Evolutionary conservation across 1,139 yeast species (phyloP).

Genomic region (Meyerozyma athensensis): DNA sequence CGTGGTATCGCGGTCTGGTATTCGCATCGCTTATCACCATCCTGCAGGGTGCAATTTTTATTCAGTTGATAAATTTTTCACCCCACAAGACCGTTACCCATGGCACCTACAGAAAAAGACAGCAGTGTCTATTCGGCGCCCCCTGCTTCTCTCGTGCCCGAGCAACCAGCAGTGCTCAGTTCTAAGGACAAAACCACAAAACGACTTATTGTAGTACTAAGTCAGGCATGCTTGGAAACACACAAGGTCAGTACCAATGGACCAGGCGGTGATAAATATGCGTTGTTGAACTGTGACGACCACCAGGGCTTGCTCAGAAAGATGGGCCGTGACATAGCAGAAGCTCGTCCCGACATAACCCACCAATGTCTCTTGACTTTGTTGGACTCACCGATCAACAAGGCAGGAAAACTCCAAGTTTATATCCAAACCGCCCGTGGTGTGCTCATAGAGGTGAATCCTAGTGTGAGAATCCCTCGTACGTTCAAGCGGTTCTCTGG

Average conservation of each 20-base stretch:
- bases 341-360: constrained; percentile 96
- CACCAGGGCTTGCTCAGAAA: constrained; percentile 93
- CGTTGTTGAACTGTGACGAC: constrained; percentile 92
- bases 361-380: constrained; percentile 92
- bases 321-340: constrained; percentile 96
- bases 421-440: constrained; percentile 95
- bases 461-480: constrained; percentile 94
- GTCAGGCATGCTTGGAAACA: constrained; percentile 94
- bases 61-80: constrained; percentile 1
- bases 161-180: constrained; percentile 73
- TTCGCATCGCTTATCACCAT: constrained; percentile 2
- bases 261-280: constrained; percentile 87
- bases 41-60: not conserved
- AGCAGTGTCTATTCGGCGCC: constrained; percentile 27
- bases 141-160: constrained; percentile 74
- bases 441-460: constrained; percentile 91
- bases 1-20: not conserved
- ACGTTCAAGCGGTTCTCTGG: constrained; percentile 97
- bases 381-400: constrained; percentile 92
- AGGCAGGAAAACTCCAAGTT: constrained; percentile 94
- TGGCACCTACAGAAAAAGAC: constrained; percentile 24
- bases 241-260: constrained; percentile 76
- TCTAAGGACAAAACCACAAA: constrained; percentile 81
- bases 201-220: constrained; percentile 84
- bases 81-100: constrained; percentile 8